Percentiles rank a stretch among this genome's conserved stretches.
phyloP scores from a whole-genome alignment of 1,284 basidiomycete genomes.

The Chiua sp. region DNA sequence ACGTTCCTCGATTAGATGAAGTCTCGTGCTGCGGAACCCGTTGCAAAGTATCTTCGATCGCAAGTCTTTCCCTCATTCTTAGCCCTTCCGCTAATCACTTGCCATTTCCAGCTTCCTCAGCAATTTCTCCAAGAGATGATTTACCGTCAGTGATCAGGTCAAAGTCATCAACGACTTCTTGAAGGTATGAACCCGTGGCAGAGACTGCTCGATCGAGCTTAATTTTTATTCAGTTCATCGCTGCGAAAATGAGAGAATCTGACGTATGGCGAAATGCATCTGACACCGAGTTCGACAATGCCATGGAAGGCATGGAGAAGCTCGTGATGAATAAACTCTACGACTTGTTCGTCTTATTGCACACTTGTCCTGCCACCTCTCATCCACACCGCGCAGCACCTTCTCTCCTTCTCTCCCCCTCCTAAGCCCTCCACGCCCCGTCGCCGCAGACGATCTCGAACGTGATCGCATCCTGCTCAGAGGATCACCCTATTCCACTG shows the following conservation, averaged over 20 bases:
- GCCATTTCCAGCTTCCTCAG: conserved; percentile 72
- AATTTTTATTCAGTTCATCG: conserved; percentile 73
- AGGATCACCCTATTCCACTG: conserved; percentile 93
- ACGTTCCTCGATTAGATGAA: conserved; percentile 93
- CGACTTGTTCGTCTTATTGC: conserved; percentile 65
- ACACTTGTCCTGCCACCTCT: conserved; percentile 4
- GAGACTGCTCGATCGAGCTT: conserved; percentile 9
- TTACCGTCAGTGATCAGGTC: conserved; percentile 90
- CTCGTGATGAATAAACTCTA: conserved; percentile 98
- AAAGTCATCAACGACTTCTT: conserved; percentile 95
- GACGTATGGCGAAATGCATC: conserved; percentile 83
- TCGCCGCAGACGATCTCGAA: conserved; percentile 95
- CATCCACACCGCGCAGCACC: conserved; percentile 57
- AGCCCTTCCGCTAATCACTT: neutral
- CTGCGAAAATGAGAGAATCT: conserved; percentile 82
- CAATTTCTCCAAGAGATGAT: conserved; percentile 89
- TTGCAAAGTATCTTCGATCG: conserved; percentile 92
- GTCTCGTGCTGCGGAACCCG: conserved; percentile 81
- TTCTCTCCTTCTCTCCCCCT: conserved; percentile 84
- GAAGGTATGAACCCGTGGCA: conserved; percentile 56
- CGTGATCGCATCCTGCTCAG: conserved; percentile 90
- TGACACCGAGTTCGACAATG: conserved; percentile 93
- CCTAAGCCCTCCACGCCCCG: conserved; percentile 71
- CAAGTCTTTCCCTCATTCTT: conserved; percentile 44
- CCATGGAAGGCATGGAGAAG: conserved; percentile 99